Evolutionary conservation across 768 basidiomycete genomes (phyloP), one percentile per base, ranked within the genome.

Genomic region (Boletus insuetus): DNA sequence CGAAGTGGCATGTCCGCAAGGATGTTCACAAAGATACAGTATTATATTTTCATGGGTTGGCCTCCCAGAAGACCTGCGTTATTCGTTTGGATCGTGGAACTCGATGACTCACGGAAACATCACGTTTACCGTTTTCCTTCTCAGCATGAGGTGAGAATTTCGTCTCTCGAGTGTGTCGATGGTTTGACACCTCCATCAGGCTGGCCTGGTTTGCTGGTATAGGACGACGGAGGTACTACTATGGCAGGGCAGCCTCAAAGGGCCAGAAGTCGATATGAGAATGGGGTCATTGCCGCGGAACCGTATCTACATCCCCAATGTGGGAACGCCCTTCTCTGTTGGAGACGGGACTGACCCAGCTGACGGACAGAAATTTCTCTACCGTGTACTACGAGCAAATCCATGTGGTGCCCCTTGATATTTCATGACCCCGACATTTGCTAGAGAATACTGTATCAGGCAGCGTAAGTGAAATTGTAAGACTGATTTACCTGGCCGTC

Each of bases 31-130:
- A 31, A 58, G 51, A 47, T 39, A 40, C 58, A 91, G 89, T 64
- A 80, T 91, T 58, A 64, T 73, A 17, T 77, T 75, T 32, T 82
- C 84, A 16, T 78, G 83, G 62, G 50, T 81, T 38, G 79, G 79
- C 9, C 78, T 90, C 29, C 90, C 90, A 1, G 60, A 69, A 34
- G 73, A 80, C 26, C 68, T 88, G 58, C 77, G 76, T 46, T 84
- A 77, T 55, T 71, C 75, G 26, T 73, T 80, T 35, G 66, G 66
- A 9, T 62, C 65, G 14, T 92, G 89, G 90, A 91, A 90, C 68
- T 65, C 76, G 26, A 85, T 81, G 76, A 87, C 83, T 0, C 89
- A 91, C 60, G 89, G 89, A 34, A 92, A 91, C 63, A 84, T 90
- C 64, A 83, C 87, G 4, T 73, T 83, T 54, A 79, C 81, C 22